A percentile compares a stretch with the other conserved stretches of the same genome.
These are phyloP conservation scores for Candida wancherniae DNA, from an alignment of 805 yeast species.

Conservation along the genomic window DNA sequence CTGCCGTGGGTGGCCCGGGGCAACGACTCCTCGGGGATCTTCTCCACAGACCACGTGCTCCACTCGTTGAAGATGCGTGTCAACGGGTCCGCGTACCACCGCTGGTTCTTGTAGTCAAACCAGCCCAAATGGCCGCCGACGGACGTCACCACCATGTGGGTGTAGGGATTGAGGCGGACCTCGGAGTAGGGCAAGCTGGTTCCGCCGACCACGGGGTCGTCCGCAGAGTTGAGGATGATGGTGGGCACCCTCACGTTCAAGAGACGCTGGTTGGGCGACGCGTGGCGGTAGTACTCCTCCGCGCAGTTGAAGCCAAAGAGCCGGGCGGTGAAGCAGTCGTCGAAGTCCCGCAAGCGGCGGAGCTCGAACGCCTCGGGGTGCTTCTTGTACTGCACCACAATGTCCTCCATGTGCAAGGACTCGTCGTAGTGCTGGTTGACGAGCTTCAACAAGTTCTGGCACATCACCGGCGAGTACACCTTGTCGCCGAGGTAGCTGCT, in stretches of 20 bases:
- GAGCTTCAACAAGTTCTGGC: conserved; percentile 32
- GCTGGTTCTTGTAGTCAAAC: conserved; percentile 28
- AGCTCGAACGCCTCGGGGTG: conserved; percentile 30
- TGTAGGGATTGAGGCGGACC: conserved; percentile 51
- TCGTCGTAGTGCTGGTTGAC: conserved; percentile 29
- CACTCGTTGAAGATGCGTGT: conserved; percentile 31
- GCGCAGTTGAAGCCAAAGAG: conserved; percentile 61
- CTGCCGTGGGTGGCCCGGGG: conserved; percentile 26
- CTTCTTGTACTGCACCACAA: conserved; percentile 23
- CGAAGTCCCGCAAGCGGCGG: conserved; percentile 51
- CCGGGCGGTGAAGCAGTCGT: conserved; percentile 55
- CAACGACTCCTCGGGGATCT: conserved; percentile 13
- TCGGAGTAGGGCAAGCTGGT: conserved; percentile 49
- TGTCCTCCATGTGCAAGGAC: conserved; percentile 19
- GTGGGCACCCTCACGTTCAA: conserved; percentile 57
- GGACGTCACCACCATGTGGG: conserved; percentile 52
- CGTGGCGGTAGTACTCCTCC: conserved; percentile 58
- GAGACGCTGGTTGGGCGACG: conserved; percentile 56
- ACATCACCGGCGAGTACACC: conserved; percentile 41
- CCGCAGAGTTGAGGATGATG: conserved; percentile 54
- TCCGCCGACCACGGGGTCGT: conserved; percentile 63
- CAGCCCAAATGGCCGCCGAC: conserved; percentile 70
- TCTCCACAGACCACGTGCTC: conserved; percentile 23
- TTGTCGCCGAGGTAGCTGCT: conserved; percentile 37
- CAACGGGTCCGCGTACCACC: conserved; percentile 40